Evolutionary conservation across 768 basidiomycete genomes (phyloP), one percentile per base, ranked within the genome.

Genomic region (Amylocystis lapponica): DNA sequence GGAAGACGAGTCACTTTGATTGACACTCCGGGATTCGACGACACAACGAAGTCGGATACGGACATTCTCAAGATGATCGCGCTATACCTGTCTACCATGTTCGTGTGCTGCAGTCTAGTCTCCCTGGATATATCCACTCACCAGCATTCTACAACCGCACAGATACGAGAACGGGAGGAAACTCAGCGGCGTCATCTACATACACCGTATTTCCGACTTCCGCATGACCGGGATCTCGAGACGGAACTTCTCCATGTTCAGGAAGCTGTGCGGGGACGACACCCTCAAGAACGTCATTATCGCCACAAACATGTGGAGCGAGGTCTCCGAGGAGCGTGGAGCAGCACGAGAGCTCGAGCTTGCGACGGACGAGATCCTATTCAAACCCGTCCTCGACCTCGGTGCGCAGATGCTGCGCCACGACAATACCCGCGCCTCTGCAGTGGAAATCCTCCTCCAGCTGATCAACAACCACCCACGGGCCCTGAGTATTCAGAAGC

Each of bases 351-450:
- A 46, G 43, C 26, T 29, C 31, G 43, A 36, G 35, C 38, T 43
- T 42, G 48, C 43, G 16, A 41, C 49, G 33, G 92, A 88, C 56
- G 95, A 98, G 59, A 74, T 98, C n/a, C 68, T 99, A 6, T 97
- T 97, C 65, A 96, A 98, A 54, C 78, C 89, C 16, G 83, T 98
- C 16, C 92, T 78, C 11, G 68, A 72, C 16, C 71, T 70, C 49
- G 71, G 74, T 14, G 75, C 75, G 1, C 50, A 56, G 6, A 45
- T 77, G 9, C 47, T 65, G n/a, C 72, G 75, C 17, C 72, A 77
- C 43, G 44, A 55, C 27, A 66, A 65, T 32, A 68, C 64, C 4
- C 44, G 65, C 5, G 46, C 64, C 14, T 74, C 72, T 3, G 70
- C 72, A 0, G 66, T 62, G 0, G 46, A 48, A 5, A 65, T 78